Percentiles rank a stretch among this genome's conserved stretches.
Conservation (phyloP, 352 stramenopile genomes). For the Phytophthora multivora region DNA sequence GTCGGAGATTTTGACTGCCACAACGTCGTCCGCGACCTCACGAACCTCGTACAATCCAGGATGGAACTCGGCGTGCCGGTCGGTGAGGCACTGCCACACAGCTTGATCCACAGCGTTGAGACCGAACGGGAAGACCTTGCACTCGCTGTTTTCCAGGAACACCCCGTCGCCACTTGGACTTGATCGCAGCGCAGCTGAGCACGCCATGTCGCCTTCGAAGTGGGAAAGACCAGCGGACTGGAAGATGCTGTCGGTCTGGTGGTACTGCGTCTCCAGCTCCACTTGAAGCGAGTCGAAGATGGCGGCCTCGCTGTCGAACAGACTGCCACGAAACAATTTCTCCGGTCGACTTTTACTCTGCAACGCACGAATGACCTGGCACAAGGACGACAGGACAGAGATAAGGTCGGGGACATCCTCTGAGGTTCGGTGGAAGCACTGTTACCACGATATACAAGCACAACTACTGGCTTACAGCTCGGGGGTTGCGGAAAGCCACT, state of each 20-base stretch:
- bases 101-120: constrained; percentile 31
- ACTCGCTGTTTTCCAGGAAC: constrained; percentile 40
- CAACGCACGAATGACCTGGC: not conserved
- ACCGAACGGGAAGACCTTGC: constrained; percentile 39
- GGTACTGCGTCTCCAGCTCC: constrained; percentile 35
- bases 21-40: constrained; percentile 19
- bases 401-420: constrained; percentile 13
- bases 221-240: constrained; percentile 17
- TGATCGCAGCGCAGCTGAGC: constrained; percentile 10
- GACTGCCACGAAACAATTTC: constrained; percentile 10
- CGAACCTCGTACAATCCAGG: constrained; percentile 22
- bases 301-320: constrained; percentile 28
- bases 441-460: constrained; percentile 25
- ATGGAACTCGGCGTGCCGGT: constrained; percentile 20
- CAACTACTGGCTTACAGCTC: constrained; percentile 35
- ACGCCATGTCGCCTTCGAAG: constrained; percentile 39
- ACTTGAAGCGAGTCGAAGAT: constrained; percentile 39
- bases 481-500: constrained; percentile 31
- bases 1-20: constrained; percentile 36
- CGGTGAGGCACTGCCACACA: constrained; percentile 34
- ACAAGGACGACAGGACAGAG: constrained; percentile 2
- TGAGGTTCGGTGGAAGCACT: constrained; percentile 22
- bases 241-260: constrained; percentile 33
- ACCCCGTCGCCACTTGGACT: constrained; percentile 10
- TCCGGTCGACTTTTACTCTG: constrained; percentile 4